phyloP scores from a whole-genome alignment of 495 filamentous ascomycete species.

The Podospora tetraspora region DNA sequence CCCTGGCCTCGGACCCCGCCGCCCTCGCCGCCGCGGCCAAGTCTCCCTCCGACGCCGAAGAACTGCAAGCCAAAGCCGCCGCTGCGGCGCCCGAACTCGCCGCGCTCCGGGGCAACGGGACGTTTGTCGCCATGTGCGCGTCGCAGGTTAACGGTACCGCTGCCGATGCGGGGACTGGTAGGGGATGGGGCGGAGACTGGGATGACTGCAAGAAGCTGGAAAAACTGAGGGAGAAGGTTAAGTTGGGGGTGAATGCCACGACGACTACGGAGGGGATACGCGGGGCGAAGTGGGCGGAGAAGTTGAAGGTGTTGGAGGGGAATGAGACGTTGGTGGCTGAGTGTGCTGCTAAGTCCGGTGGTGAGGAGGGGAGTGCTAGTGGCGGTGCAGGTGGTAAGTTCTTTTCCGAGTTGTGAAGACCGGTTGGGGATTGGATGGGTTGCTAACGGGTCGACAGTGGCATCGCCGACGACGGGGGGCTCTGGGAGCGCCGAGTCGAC shows the following conservation, averaged over 20 bases:
- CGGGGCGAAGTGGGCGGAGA: constrained; percentile 1
- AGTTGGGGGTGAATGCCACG: neutral
- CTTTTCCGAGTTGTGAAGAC: neutral
- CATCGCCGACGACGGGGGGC: neutral
- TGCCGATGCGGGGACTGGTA: no score
- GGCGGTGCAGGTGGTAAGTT: neutral
- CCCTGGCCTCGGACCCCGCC: neutral
- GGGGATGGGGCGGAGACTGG: neutral
- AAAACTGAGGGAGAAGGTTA: neutral
- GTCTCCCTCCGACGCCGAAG: no score
- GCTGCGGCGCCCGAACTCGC: neutral
- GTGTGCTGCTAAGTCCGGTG: neutral
- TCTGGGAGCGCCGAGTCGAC: neutral
- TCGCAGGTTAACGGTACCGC: neutral
- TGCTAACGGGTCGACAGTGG: neutral
- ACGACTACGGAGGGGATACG: neutral
- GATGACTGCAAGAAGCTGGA: neutral
- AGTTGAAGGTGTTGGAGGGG: neutral
- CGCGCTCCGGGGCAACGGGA: neutral
- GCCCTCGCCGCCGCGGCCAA: neutral
- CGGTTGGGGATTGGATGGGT: neutral
- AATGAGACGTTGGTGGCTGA: neutral
- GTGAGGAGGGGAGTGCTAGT: neutral
- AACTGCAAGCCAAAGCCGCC: neutral
- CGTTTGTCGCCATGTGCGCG: neutral